Evolutionary conservation across 2,329 filamentous ascomycete species (phyloP).

Genomic region (Trichophyton mentagrophytes): DNA sequence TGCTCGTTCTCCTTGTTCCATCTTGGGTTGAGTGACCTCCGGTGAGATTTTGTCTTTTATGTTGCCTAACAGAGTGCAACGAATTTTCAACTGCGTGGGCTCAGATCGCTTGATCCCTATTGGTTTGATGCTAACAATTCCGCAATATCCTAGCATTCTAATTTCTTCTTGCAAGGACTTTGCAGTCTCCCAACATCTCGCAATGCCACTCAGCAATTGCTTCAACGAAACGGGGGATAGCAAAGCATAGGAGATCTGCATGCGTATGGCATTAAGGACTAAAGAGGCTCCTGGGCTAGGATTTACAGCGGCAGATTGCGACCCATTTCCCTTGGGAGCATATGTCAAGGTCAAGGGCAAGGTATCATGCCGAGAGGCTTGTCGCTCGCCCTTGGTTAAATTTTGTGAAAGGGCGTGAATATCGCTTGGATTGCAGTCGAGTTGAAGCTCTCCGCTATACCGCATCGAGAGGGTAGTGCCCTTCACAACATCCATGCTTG

Average conservation of each 20-base stretch:
- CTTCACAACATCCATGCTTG: slow-evolving; percentile 16
- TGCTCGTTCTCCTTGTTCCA: slow-evolving; percentile 11
- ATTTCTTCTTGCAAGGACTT: slow-evolving; percentile 32
- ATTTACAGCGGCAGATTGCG: slow-evolving; percentile 7
- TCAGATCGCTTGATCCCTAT: slow-evolving; percentile 17
- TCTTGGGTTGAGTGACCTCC: neutral
- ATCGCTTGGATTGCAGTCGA: slow-evolving; percentile 31
- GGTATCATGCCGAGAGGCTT: slow-evolving; percentile 5
- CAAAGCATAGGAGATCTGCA: slow-evolving; percentile 24
- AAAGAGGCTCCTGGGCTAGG: slow-evolving; percentile 29
- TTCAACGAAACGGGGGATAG: slow-evolving; percentile 26
- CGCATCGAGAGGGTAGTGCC: slow-evolving; percentile 30
- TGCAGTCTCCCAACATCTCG: slow-evolving; percentile 31
- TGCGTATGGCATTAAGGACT: slow-evolving; percentile 31
- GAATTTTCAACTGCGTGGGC: slow-evolving; percentile 19
- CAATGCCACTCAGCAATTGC: slow-evolving; percentile 30
- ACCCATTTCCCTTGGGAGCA: slow-evolving; percentile 14
- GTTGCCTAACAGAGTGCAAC: slow-evolving; percentile 28
- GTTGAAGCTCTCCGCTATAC: slow-evolving; percentile 30
- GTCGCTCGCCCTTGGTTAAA: slow-evolving; percentile 17
- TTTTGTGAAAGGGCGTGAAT: slow-evolving; percentile 21
- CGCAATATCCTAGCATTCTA: slow-evolving; percentile 33
- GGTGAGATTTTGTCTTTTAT: slow-evolving; percentile 12
- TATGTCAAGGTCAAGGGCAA: slow-evolving; percentile 25
- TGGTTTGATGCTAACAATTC: slow-evolving; percentile 28